These are phyloP conservation scores for Alternaria panax DNA, from an alignment of 2,329 filamentous ascomycete species.

Conservation along the genomic window DNA sequence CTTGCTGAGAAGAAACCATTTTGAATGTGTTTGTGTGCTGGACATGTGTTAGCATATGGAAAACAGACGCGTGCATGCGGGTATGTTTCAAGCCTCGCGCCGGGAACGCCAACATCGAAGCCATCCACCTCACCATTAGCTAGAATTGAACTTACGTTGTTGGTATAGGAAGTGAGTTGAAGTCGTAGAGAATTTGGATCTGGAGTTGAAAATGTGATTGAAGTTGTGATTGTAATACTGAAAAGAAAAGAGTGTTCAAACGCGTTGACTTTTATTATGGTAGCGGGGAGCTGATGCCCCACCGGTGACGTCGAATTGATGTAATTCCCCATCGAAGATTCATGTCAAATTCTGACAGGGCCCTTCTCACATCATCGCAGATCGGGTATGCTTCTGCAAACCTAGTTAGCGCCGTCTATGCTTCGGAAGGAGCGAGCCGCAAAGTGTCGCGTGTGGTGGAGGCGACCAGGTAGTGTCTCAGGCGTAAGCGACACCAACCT, in stretches of 20 bases:
- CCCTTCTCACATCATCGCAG: conserved; percentile 9
- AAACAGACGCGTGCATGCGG: background rate
- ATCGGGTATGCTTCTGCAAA: conserved; percentile 14
- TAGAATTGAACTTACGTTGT: conserved; percentile 14
- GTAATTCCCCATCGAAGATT: conserved; percentile 19
- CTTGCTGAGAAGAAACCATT: conserved; percentile 39
- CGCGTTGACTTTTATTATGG: conserved; percentile 22
- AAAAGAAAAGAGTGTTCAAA: conserved; percentile 2
- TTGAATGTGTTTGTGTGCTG: conserved; percentile 15
- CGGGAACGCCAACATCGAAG: background rate
- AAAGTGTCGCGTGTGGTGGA: conserved; percentile 12
- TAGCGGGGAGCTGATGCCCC: conserved; percentile 15
- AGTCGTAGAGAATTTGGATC: background rate
- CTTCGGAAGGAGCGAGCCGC: conserved; percentile 14
- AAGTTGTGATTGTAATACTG: conserved; percentile 9
- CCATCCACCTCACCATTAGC: background rate
- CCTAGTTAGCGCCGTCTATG: conserved; percentile 12
- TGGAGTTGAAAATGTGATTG: conserved; percentile 1
- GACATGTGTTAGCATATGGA: background rate
- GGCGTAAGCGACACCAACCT: conserved; percentile 4
- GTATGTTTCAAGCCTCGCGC: background rate
- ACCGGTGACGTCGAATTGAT: conserved; percentile 28
- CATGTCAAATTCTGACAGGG: conserved; percentile 7
- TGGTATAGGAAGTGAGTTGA: conserved; percentile 9
- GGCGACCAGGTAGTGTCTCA: background rate